Conservation (phyloP, 2,329 filamentous ascomycete genomes). For the Penicillium paneum region DNA sequence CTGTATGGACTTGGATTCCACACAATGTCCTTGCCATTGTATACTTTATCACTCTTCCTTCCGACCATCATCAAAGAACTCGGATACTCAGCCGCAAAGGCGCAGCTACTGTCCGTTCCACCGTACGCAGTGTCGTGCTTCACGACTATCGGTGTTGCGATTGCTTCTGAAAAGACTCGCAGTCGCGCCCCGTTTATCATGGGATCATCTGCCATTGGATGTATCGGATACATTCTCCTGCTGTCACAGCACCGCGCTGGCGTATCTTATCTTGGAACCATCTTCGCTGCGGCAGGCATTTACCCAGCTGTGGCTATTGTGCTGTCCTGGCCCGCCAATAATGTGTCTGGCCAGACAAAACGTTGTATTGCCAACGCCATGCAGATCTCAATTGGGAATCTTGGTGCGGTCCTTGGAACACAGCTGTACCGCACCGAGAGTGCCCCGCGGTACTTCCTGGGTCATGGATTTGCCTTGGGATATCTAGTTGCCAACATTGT, state of each 20-base stretch:
- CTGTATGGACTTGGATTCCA: conserved; percentile 19
- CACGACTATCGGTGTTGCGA: conserved; percentile 57
- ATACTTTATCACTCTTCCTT: conserved; percentile 42
- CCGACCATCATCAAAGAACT: conserved; percentile 45
- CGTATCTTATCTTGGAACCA: conserved; percentile 5
- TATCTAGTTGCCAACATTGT: conserved; percentile 60
- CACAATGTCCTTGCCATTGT: conserved; percentile 58
- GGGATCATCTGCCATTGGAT: conserved; percentile 54
- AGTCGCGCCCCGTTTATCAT: conserved; percentile 64
- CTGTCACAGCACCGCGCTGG: conserved; percentile 51
- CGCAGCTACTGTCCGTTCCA: conserved; percentile 59
- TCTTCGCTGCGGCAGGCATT: conserved; percentile 8
- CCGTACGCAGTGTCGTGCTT: conserved; percentile 63
- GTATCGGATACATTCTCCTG: conserved; percentile 62
- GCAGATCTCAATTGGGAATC: conserved; percentile 69
- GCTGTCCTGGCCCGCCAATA: conserved; percentile 68
- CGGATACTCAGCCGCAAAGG: conserved; percentile 42
- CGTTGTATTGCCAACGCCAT: conserved; percentile 65
- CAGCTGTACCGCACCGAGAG: conserved; percentile 63
- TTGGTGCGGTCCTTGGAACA: conserved; percentile 66
- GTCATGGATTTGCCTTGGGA: conserved; percentile 63
- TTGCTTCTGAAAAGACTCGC: conserved; percentile 53
- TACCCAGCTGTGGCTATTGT: conserved; percentile 54
- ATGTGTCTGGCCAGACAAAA: conserved; percentile 69
- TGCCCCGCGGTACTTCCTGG: conserved; percentile 62